Percentiles rank a stretch among this genome's conserved stretches.
phyloP scores from a whole-genome alignment of 2,329 filamentous ascomycete genomes.

The Chaetomiaceae sp. region DNA sequence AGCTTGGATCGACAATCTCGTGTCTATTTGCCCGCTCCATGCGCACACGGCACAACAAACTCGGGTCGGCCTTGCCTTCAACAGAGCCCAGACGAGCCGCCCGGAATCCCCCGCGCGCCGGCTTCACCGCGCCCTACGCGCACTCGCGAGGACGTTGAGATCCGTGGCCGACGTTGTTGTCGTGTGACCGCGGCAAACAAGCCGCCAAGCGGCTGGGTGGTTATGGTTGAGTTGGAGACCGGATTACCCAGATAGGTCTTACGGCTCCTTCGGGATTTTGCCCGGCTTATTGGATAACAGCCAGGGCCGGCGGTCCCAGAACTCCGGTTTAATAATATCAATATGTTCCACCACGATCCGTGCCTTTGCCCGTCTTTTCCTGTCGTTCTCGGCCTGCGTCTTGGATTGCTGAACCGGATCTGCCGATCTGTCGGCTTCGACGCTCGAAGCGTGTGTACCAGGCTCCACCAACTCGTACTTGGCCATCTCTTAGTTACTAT shows the following conservation, averaged over 20 bases:
- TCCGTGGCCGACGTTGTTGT: not conserved
- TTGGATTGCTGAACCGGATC: constrained; percentile 59
- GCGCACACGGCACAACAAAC: not conserved
- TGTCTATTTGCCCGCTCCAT: not conserved
- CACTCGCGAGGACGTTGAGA: not conserved
- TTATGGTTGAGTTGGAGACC: not conserved
- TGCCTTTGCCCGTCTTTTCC: constrained; percentile 74
- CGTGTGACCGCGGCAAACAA: not conserved
- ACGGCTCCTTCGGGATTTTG: constrained; percentile 57
- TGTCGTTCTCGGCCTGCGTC: constrained; percentile 76
- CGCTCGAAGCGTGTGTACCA: constrained; percentile 38
- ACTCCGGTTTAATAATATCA: constrained; percentile 92
- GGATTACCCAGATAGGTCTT: too few relatives aligned
- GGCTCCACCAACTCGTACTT: constrained; percentile 68
- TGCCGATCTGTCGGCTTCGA: constrained; percentile 43
- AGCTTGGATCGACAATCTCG: not conserved
- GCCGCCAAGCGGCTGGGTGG: not conserved
- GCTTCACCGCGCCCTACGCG: not conserved
- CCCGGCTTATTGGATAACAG: constrained; percentile 69
- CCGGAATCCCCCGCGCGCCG: not conserved
- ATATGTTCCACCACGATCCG: constrained; percentile 75
- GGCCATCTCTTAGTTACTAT: not conserved
- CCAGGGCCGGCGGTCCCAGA: constrained; percentile 87
- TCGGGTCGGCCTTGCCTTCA: not conserved
- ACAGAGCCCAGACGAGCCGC: not conserved